Evolutionary conservation across 1,284 basidiomycete genomes (phyloP).

Genomic region (Cerioporus squamosus): DNA sequence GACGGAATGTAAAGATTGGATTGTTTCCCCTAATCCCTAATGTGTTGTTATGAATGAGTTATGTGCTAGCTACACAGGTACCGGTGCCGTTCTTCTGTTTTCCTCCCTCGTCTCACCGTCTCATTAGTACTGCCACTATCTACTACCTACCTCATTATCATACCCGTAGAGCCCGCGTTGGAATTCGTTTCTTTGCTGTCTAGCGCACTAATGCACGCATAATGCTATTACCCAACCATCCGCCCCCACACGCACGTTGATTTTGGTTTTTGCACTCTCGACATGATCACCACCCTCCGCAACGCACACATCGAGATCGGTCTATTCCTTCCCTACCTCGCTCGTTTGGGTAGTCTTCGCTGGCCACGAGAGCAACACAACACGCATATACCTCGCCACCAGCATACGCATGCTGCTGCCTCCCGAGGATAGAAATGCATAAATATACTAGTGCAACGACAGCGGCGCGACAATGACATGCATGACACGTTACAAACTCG

Average conservation of each 20-base stretch:
- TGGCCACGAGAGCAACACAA: too few relatives aligned
- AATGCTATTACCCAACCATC: slow-evolving; percentile 13
- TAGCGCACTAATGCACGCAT: slow-evolving; percentile 21
- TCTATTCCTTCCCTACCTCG: neutral
- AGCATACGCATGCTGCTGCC: neutral
- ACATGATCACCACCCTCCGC: too few relatives aligned
- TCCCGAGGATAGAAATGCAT: slow-evolving; percentile 8
- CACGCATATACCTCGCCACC: too few relatives aligned
- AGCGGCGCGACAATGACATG: too few relatives aligned
- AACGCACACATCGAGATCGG: too few relatives aligned
- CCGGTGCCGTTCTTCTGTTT: neutral
- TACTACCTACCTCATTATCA: slow-evolving; percentile 7
- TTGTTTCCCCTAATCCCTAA: slow-evolving; percentile 7
- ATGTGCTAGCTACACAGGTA: slow-evolving; percentile 22
- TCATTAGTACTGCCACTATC: slow-evolving; percentile 5
- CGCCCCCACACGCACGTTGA: neutral
- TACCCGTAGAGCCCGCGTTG: slow-evolving; percentile 21
- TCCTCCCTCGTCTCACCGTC: neutral
- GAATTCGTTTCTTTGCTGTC: slow-evolving; percentile 8
- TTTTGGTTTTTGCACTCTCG: too few relatives aligned
- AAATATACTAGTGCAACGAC: slow-evolving; percentile 18
- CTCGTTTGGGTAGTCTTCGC: neutral
- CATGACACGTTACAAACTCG: slow-evolving; percentile 8
- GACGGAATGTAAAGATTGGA: slow-evolving; percentile 23
- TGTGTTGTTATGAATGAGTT: slow-evolving; percentile 29